phyloP scores from a whole-genome alignment of 352 stramenopile genomes.

The Thraustochytrium striatum region DNA sequence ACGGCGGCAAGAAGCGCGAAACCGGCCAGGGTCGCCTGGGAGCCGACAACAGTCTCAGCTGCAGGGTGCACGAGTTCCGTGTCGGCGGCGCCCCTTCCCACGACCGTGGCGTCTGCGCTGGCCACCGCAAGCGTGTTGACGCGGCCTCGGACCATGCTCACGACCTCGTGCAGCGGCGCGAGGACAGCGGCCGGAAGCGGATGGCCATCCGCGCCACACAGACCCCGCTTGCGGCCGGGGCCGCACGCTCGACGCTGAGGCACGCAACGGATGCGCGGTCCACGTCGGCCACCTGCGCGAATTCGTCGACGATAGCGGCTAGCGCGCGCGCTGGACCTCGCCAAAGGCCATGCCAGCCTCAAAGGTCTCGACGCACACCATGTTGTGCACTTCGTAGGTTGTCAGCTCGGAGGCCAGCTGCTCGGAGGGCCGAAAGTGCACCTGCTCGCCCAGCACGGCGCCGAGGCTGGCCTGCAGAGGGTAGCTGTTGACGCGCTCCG shows the following conservation, averaged over 20 bases:
- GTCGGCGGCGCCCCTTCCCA: neutral
- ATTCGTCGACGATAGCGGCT: neutral
- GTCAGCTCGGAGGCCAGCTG: neutral
- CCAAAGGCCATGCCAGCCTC: neutral
- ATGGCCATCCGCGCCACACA: neutral
- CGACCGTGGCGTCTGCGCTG: neutral
- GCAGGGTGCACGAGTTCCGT: no score
- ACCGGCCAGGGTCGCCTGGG: neutral
- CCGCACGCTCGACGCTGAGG: neutral
- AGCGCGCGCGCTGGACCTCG: neutral
- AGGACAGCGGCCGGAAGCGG: neutral
- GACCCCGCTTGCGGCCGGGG: neutral
- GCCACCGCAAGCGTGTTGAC: neutral
- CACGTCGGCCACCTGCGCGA: neutral
- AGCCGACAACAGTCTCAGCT: neutral
- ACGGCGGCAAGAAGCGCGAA: neutral
- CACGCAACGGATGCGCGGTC: neutral
- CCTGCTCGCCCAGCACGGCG: neutral
- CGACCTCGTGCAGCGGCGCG: neutral
- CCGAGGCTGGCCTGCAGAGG: neutral
- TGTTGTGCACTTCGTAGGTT: neutral
- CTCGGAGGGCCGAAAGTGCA: neutral
- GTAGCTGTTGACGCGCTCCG: neutral
- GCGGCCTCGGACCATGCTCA: neutral
- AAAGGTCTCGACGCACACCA: neutral